Evolutionary conservation across 345 rosid species (phyloP), one percentile per base, ranked within the genome.

Genomic region (Ricinus communis): DNA sequence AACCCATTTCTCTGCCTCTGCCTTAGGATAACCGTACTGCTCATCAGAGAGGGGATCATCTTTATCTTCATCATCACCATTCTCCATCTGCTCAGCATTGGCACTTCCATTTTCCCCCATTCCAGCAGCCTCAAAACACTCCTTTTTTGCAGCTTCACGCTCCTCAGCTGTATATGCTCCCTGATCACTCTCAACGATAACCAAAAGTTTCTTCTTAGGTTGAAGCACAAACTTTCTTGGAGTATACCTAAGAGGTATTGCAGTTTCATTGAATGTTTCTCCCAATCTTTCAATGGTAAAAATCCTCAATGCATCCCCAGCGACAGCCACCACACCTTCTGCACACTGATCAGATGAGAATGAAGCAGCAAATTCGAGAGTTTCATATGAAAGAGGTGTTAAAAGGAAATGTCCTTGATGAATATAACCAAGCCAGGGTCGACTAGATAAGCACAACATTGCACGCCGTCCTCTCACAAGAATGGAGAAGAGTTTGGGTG

Each of bases 281-380:
- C 98, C 98, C 74, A 95, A 89, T 40, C 96, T 88, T 69, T 95
- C 99, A 31, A 95, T 84, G 72, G 97, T 92, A 66, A 95, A 95
- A 76, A 95, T 88, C 74, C 98, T 90, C 86, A 95, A 81, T 50
- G 97, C 98, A 79, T 88, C 94, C 76, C 94, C 97, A 21, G 99
- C 96, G 10, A 95, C 99, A 68, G 98, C 82, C 72, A 92, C 99
- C 19, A 95, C 96, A 85, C 99, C 99, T 83, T 90, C 97, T 1
- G 96, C 88, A 84, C 99, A 95, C 79, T 95, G 98, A 83, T 95
- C 99, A 70, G 98, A 95, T 73, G 99, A 95, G 80, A 95, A 92
- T 0, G 98, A 88, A 25, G 99, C 96, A 73, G 98, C 98, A 82
- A 81, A 92, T 72, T 92, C 99, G 80, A 95, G 87, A 62, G 96